Evolutionary conservation across 176 grass and related monocot species (phyloP), one percentile per base, ranked within the genome.

Genomic region (Chloris gayana): DNA sequence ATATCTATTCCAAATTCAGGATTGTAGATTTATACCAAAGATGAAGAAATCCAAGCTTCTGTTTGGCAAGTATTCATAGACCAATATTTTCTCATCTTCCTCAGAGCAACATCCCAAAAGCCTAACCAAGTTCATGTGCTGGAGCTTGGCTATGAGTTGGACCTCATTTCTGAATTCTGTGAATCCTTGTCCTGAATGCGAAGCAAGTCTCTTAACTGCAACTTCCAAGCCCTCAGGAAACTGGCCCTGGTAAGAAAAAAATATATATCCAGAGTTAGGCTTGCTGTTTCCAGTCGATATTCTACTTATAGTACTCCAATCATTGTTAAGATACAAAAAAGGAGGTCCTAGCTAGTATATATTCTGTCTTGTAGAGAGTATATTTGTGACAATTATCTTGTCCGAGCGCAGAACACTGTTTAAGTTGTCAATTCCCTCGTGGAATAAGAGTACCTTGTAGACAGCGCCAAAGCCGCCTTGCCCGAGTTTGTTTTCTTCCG

Each of bases 11-110:
- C 49, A 51, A 51, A 51, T 51, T 51, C 17, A 19, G 49, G 17
- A 51, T 19, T 14, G 15, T 18, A 51, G 6, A 19, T 14, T 24
- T 46, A 10, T 75, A 88, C 80, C 86, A 24, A 88, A 88, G 0
- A 84, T 57, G 10, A 84, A 88, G 62, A 88, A 88, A 12, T 88
- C 86, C 39, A 88, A 72, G 25, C 85, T 87, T 71, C 78, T 87
- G 57, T 87, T 87, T 42, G 79, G 57, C 67, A 87, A 77, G 65
- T 83, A 88, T 79, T 88, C 80, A 47, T 83, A 88, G 15, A 83
- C 69, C 58, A 83, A 46, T 38, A 88, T 63, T 49, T 84, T 88
- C 37, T 88, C 87, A 0, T 80, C 76, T 70, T 71, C 76, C n/a
- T 88, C 60, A 11, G 62, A 72, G 80, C 86, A 88, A 22, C 74